A percentile compares a stretch with the other conserved stretches of the same genome.
phyloP scores from a whole-genome alignment of 2,329 filamentous ascomycete genomes.

The Xylaria sp. region DNA sequence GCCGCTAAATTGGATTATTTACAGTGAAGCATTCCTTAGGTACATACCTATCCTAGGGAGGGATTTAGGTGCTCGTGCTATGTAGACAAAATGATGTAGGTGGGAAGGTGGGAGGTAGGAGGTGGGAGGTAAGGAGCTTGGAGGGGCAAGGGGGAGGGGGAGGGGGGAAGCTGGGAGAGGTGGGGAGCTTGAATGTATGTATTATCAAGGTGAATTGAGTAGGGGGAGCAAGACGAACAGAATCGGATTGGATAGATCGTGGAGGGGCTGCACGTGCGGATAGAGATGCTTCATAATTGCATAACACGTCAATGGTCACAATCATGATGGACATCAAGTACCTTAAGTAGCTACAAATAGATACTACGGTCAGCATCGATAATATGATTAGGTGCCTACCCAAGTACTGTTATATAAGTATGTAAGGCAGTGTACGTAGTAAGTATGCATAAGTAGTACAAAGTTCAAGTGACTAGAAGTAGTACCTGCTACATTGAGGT shows the following conservation, averaged over 20 bases:
- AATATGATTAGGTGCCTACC: too few relatives aligned
- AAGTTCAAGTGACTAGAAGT: neutral
- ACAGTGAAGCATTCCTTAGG: neutral
- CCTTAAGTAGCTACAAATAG: neutral
- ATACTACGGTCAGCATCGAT: neutral
- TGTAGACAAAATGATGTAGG: too few relatives aligned
- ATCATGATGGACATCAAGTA: neutral
- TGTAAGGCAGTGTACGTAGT: neutral
- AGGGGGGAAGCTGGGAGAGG: conserved; percentile 32
- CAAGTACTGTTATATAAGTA: neutral
- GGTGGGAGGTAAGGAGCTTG: conserved; percentile 24
- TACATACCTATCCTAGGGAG: too few relatives aligned
- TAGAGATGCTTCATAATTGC: conserved; percentile 28
- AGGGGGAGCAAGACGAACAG: neutral
- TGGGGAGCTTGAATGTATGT: conserved; percentile 44
- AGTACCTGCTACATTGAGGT: neutral
- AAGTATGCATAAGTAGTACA: neutral
- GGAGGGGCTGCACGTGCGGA: conserved; percentile 33
- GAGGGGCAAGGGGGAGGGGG: conserved; percentile 15
- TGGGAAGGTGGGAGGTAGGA: conserved; percentile 11
- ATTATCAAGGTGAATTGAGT: neutral
- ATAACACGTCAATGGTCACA: conserved; percentile 15
- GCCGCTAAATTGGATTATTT: neutral
- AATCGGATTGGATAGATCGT: conserved; percentile 30
- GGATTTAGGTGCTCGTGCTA: too few relatives aligned